Evolutionary conservation across 495 filamentous ascomycete genomes (phyloP), one percentile per base, ranked within the genome.

Genomic region (Lindgomyces ingoldianus): DNA sequence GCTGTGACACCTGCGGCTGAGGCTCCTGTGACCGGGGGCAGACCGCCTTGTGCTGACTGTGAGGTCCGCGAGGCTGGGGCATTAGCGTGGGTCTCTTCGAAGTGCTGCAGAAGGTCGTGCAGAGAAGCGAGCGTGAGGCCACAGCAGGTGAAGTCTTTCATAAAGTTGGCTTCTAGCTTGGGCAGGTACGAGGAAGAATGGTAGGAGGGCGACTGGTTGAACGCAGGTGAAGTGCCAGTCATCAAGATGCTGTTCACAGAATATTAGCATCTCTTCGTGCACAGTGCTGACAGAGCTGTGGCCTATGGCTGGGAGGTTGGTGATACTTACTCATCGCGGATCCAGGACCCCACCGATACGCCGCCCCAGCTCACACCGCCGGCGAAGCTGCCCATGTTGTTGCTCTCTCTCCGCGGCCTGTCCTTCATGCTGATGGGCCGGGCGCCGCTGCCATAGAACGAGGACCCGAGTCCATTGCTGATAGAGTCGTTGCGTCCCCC

Each of bases 301-400:
- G 22, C 36, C 39, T 12, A 25, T 25, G 19, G n/a, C 18, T 12
- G 18, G 33, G 22, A 33, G 60, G 47, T 67, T 25, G 24, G 59
- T 53, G 30, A 52, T 21, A 92, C 93, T 85, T 85, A 98, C 94
- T 98, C 94, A 80, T 98, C 94, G 71, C 90, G 85, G 76, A 98
- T 93, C 83, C 92, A 98, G 74, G 93, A 97, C 57, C 93, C 92
- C 62, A 98, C 89, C 44, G 94, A 98, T 22, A 95, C 83, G 58
- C 93, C 95, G 72, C 95, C 94, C 92, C 92, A 98, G 74, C 95
- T 98, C 91, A 97, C 95, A 54, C 91, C 93, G 62, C 85, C 88
- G 67, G 93, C 88, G 71, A 97, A 78, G 78, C 95, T 98, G 52
- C 91, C 64, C 57, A 62, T 62, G 51, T 89, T 91, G 63, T 91